Base-by-base conservation (phyloP, 768 basidiomycete genomes). In the Coprinopsis sp. region DNA sequence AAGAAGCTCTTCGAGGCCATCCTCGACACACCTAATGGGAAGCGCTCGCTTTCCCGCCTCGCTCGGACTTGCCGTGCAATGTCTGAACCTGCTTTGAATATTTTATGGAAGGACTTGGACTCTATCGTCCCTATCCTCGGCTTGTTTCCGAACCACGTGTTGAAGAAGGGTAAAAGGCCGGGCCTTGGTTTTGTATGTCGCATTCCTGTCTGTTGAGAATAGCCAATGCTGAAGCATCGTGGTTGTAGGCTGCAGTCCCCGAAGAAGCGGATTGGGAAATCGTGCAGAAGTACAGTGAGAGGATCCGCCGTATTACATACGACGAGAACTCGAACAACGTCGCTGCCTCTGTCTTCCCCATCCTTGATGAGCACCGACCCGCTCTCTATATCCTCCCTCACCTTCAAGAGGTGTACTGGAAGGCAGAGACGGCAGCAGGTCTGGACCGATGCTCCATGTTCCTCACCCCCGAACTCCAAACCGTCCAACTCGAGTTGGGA, bases 31-130 rank as follows among this genome's bases (percentile, higher is more conserved):
- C 78, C 85, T 4, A 77, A 73, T 53, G 87, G 87, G 29, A 79
- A 74, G 52, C 81, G 84, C 38, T 72, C 78, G 34, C 64, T 89
- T 49, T 82, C 84, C 40, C 73, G 87, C 57, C 69, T 90, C 54
- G 78, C 87, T 38, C 74, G 87, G 44, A 87, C 87, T 37, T 88
- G 87, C 65, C 79, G 74, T 52, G 78, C 81, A n/a, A 68, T 87
- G 60, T 79, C 73, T 54, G 85, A 84, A 53, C 84, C 84, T 12
- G 78, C 81, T n/a, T 58, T 89, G 54, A 70, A 81, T 59, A 67
- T 82, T 39, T 70, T 90, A 24, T 90, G 87, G 87, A 78, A 75
- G 59, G 87, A 90, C 56, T 66, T 90, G 46, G 86, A 89, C 61
- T 85, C 84, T 11, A 69, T 89, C 49, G 65, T 79, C 37, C 87